Conservation (phyloP, 2,329 filamentous ascomycete genomes). For the Neopestalotiopsis clavispora region DNA sequence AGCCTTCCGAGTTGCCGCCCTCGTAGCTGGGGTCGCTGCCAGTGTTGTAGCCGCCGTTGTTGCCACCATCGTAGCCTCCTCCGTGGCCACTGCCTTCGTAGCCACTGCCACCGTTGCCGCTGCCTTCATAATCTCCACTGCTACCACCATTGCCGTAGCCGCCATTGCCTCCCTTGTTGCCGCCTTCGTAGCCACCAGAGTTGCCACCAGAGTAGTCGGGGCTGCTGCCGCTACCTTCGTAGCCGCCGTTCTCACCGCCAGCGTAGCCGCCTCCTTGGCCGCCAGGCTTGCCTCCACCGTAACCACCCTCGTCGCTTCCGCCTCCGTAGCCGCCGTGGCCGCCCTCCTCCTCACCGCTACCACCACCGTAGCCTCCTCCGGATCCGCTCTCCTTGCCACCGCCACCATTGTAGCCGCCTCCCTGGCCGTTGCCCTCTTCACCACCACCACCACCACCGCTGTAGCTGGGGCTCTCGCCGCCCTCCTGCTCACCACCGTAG, state of each 20-base stretch:
- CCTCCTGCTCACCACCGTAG: neutral
- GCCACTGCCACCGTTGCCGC: neutral
- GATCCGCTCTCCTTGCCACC: neutral
- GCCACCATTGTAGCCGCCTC: neutral
- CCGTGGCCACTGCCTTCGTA: neutral
- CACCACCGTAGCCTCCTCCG: neutral
- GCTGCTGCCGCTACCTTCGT: neutral
- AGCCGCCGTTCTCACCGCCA: neutral
- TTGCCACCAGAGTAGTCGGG: neutral
- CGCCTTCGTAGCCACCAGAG: neutral
- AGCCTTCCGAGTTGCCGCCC: neutral
- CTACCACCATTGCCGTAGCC: neutral
- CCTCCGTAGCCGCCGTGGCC: neutral
- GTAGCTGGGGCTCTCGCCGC: too few relatives aligned
- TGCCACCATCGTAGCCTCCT: neutral
- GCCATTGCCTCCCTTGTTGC: neutral
- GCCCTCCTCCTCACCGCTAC: neutral
- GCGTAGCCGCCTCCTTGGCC: neutral
- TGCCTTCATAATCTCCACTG: neutral
- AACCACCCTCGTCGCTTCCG: neutral
- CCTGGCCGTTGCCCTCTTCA: neutral
- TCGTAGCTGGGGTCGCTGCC: neutral
- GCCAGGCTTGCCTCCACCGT: neutral
- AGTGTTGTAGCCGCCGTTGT: neutral
- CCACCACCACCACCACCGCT: neutral